A percentile compares a stretch with the other conserved stretches of the same genome.
Evolutionary conservation across 257 asterid genomes (phyloP).

Genomic region (Fraxinus excelsior): DNA sequence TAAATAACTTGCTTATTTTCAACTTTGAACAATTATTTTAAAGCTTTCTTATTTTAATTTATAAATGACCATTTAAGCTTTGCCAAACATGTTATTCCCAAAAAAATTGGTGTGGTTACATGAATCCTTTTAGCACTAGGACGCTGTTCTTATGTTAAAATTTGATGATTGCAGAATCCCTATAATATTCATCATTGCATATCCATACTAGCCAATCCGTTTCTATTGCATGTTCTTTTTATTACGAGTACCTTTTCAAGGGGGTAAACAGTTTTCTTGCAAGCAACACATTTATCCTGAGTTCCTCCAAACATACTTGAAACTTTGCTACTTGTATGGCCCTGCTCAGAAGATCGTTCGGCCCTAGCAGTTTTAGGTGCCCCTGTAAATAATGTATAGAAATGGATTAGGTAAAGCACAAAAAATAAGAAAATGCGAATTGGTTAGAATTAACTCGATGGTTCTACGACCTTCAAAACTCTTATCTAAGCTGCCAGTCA

Average conservation of each 20-base stretch:
- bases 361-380: constrained; percentile 58
- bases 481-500: constrained; percentile 87
- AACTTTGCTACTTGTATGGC: constrained; percentile 46
- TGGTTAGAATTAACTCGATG: background rate
- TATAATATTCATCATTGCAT: background rate
- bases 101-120: background rate
- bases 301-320: constrained; percentile 75
- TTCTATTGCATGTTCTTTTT: background rate
- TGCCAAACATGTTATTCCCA: background rate
- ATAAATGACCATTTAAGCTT: background rate
- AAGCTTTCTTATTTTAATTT: no score
- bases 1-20: no score
- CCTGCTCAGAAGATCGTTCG: constrained; percentile 54
- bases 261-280: constrained; percentile 77
- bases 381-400: constrained; percentile 31
- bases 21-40: no score
- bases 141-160: background rate
- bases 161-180: background rate
- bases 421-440: background rate
- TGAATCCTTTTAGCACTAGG: background rate
- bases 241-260: constrained; percentile 58
- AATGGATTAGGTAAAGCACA: constrained; percentile 6
- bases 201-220: background rate
- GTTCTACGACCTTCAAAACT: constrained; percentile 66
- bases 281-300: constrained; percentile 73